Conservation (phyloP, 176 grass and related monocot species). For the Hordeum marinum region DNA sequence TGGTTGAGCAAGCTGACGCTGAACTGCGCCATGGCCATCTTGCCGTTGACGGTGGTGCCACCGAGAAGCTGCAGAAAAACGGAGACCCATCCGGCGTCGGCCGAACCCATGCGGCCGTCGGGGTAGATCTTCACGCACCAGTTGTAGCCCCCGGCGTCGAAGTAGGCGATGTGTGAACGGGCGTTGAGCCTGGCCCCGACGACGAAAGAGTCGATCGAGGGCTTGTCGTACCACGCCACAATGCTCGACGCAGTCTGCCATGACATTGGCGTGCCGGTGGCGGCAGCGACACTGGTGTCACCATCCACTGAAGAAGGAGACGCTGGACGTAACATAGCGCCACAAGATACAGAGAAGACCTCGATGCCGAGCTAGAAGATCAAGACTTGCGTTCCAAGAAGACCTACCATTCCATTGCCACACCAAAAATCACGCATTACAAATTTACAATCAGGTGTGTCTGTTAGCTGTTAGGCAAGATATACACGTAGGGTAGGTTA, state of each 20-base stretch:
- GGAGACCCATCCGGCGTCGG: neutral
- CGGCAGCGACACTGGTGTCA: neutral
- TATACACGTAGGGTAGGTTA: neutral
- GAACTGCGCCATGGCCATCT: neutral
- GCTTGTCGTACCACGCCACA: neutral
- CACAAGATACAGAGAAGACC: neutral
- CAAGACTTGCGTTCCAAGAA: no score
- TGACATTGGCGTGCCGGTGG: neutral
- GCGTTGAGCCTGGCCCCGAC: neutral
- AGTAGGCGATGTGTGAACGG: neutral
- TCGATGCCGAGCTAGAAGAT: neutral
- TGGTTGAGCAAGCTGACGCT: neutral
- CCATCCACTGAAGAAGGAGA: neutral
- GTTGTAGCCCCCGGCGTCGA: neutral
- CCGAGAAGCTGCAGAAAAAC: neutral
- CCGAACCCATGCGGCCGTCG: neutral
- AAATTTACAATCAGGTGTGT: neutral
- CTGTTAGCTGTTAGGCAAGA: neutral
- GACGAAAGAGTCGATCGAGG: neutral
- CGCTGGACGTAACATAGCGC: neutral
- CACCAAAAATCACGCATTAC: neutral
- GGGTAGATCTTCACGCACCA: neutral
- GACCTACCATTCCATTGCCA: neutral
- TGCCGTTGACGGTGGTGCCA: neutral
- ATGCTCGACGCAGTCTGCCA: neutral